phyloP scores from a whole-genome alignment of 768 basidiomycete genomes.

The Hygrophoropsis aurantiaca region DNA sequence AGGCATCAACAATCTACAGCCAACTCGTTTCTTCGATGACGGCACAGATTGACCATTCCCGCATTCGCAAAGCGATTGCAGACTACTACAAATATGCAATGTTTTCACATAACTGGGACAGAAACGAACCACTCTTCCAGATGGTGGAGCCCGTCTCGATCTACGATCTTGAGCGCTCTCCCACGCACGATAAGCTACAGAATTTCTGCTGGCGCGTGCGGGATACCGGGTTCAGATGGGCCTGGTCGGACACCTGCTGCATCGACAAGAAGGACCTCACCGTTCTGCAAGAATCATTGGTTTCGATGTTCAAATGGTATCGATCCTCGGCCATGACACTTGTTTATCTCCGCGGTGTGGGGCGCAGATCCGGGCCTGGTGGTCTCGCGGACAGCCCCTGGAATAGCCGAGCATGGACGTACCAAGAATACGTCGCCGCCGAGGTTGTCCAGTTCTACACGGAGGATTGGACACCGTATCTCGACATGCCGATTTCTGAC shows the following conservation, averaged over 20 bases:
- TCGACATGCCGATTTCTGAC: slow-evolving; percentile 4
- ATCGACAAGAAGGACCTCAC: slow-evolving; percentile 20
- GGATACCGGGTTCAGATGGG: slow-evolving; percentile 16
- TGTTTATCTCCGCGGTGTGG: slow-evolving; percentile 20
- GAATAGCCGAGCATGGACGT: slow-evolving; percentile 23
- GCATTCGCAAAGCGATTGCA: not conserved
- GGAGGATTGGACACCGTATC: slow-evolving; percentile 20
- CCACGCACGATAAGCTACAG: slow-evolving; percentile 7
- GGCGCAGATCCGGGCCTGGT: slow-evolving; percentile 2
- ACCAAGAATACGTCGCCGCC: slow-evolving; percentile 23
- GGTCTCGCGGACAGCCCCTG: slow-evolving; percentile 11
- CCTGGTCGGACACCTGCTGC: slow-evolving; percentile 25
- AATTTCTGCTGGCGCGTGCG: slow-evolving; percentile 10
- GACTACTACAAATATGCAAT: slow-evolving; percentile 16
- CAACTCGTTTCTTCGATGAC: slow-evolving; percentile 8
- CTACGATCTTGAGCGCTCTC: slow-evolving; percentile 1
- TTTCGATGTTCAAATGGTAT: slow-evolving; percentile 28
- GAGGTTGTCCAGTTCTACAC: slow-evolving; percentile 19
- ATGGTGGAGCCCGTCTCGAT: slow-evolving; percentile 3
- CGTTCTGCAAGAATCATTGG: slow-evolving; percentile 13
- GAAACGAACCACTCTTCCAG: slow-evolving; percentile 7
- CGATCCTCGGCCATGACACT: slow-evolving; percentile 19
- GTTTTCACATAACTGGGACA: slow-evolving; percentile 23
- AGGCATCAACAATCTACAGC: slow-evolving; percentile 12
- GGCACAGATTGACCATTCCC: not conserved